Conservation (phyloP, 257 asterid genomes). For the Solanum rostratum region DNA sequence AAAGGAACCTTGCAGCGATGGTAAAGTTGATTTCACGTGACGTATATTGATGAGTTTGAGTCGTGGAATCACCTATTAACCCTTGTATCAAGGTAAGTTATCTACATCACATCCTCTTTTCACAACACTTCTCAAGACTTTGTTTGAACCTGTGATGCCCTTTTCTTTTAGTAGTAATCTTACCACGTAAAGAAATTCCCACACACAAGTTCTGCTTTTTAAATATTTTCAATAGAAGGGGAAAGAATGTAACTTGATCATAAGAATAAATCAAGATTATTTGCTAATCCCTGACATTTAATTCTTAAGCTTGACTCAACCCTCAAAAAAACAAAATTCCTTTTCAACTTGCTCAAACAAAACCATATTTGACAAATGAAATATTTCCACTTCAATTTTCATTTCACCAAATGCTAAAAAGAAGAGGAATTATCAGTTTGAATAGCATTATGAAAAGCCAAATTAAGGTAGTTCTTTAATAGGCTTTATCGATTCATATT, state of each 20-base stretch:
- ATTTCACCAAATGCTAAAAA: neutral
- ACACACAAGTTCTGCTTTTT: neutral
- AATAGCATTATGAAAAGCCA: neutral
- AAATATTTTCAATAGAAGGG: neutral
- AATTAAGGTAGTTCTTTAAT: no score
- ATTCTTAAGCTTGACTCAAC: neutral
- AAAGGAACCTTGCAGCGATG: no score
- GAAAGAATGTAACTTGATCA: neutral
- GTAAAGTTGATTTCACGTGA: no score
- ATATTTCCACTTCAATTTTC: neutral
- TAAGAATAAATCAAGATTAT: neutral
- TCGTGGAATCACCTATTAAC: no score
- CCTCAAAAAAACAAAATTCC: neutral
- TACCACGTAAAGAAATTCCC: neutral
- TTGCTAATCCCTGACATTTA: neutral
- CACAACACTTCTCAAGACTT: no score
- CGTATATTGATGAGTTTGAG: no score
- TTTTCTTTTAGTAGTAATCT: neutral
- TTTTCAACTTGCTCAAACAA: neutral
- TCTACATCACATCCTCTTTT: no score
- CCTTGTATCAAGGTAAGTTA: no score
- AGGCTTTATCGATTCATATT: no score
- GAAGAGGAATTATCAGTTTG: neutral
- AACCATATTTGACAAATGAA: neutral
- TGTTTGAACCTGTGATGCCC: no score